phyloP scores from a whole-genome alignment of 116 monocot genomes.

The Cymodocea nodosa region DNA sequence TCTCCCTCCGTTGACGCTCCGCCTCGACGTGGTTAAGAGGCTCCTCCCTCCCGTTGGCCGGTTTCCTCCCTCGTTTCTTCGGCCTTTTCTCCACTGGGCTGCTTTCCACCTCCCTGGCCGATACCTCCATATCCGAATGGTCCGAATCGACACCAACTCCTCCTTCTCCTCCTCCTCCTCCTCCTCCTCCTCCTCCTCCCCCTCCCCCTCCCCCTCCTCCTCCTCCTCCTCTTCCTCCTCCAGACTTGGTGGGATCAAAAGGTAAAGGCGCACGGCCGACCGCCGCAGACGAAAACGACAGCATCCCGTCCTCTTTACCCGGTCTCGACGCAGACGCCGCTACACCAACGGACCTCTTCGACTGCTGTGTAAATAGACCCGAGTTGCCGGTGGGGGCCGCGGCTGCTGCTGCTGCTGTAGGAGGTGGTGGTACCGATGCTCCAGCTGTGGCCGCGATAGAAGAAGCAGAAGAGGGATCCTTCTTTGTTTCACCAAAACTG shows the following conservation, averaged over 20 bases:
- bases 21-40: constrained; percentile 90
- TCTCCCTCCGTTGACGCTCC: constrained; percentile 75
- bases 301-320: constrained; percentile 34
- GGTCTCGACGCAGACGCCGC: constrained; percentile 3
- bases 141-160: constrained; percentile 18
- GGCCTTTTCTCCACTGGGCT: constrained; percentile 42
- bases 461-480: constrained; percentile 9
- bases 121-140: constrained; percentile 50
- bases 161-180: constrained; percentile 2
- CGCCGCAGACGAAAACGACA: constrained; percentile 35
- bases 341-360: no score
- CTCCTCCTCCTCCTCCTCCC: constrained; percentile 2
- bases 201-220: constrained; percentile 7
- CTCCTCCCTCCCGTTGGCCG: constrained; percentile 86
- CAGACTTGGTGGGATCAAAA: constrained; percentile 12
- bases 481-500: constrained; percentile 17
- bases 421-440: neutral
- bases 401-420: constrained; percentile 6
- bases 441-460: constrained; percentile 1
- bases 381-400: no score
- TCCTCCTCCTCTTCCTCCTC: constrained; percentile 1
- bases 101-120: constrained; percentile 45
- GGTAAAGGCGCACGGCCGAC: neutral
- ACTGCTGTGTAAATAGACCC: no score
- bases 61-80: constrained; percentile 71